Evolutionary conservation across 1,284 basidiomycete genomes (phyloP), one percentile per base, ranked within the genome.

Genomic region (Omphalotus olearius): DNA sequence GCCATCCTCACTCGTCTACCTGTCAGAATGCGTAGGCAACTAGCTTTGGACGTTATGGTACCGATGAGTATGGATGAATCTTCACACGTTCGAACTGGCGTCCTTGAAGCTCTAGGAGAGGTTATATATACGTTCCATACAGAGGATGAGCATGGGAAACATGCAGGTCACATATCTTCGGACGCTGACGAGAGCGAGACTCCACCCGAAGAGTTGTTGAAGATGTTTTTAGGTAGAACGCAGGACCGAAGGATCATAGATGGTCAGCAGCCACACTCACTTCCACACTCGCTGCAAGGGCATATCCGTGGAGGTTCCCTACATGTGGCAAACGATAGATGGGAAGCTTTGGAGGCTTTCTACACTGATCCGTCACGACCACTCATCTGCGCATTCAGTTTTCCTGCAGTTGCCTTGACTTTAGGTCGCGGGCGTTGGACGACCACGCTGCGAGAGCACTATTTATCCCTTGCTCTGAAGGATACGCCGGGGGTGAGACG

Each of bases 341-440:
- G 54, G 9, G 60, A 55, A 35, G 62, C 68, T 23, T 55, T 74
- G 52, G 73, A 76, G 51, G 65, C 68, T 28, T 77, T 80, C 61
- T 74, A 70, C 57, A 67, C 69, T 17, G 77, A 82, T 57, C 80
- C 84, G 0, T 84, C 91, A 51, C 83, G 93, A 39, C 84, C 91
- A 9, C 73, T 95, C 14, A 87, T 97, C 26, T 91, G 92, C 59
- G 93, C 93, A 6, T 98, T 95, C 75, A 98, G 98, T 67, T 88
- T 92, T 62, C 96, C 95, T 16, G 95, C 95, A 10, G 91, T 98
- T 1, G 83, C 85, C 10, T 75, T 95, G 6, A 93, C 94, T 0
- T 74, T 98, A 14, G 95, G 95, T 4, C 69, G 73, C 4, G 66
- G 69, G 2, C 79, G 89, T 41, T 99, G 95, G 95, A 62, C 47